A percentile compares a stretch with the other conserved stretches of the same genome.
These are phyloP conservation scores for Aspergillus pseudoglaucus DNA, from an alignment of 2,329 filamentous ascomycete genomes.

Conservation along the genomic window DNA sequence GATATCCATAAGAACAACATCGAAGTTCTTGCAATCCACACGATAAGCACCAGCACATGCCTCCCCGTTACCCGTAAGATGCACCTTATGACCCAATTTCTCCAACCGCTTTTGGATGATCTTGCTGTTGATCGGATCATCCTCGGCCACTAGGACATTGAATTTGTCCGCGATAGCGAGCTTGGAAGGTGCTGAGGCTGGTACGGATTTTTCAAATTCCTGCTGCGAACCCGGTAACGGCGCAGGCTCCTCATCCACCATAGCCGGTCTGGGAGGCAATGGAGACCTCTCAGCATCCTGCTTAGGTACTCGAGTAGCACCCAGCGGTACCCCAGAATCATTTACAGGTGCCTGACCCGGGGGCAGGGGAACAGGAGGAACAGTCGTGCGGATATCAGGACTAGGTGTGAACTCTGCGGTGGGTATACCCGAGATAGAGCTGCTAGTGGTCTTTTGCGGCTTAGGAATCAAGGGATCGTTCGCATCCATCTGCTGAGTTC, in stretches of 20 bases:
- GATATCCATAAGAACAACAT: conserved; percentile 88
- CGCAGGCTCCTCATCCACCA: conserved; percentile 4
- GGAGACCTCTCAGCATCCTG: conserved; percentile 10
- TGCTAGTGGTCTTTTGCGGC: background rate
- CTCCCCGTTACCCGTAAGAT: conserved; percentile 73
- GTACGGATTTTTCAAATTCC: background rate
- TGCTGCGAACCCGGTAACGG: background rate
- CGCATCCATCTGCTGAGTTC: background rate
- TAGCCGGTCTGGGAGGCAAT: background rate
- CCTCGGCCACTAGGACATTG: conserved; percentile 70
- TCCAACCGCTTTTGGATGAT: conserved; percentile 76
- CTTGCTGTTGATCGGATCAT: conserved; percentile 81
- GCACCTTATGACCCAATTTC: conserved; percentile 65
- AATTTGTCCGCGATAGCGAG: conserved; percentile 5
- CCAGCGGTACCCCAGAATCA: conserved; percentile 29
- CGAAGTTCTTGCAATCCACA: conserved; percentile 58
- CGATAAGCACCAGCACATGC: conserved; percentile 70
- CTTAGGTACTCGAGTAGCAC: conserved; percentile 24
- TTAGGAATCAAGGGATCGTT: background rate
- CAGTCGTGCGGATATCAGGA: background rate
- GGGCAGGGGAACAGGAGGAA: conserved; percentile 3
- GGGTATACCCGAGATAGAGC: background rate
- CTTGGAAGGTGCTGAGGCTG: background rate
- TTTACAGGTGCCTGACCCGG: conserved; percentile 25
- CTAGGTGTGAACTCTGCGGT: background rate